Percentiles rank a stretch among this genome's conserved stretches.
Evolutionary conservation across 1,284 basidiomycete genomes (phyloP).

Genomic region (Pseudozyma tsukubaensis): DNA sequence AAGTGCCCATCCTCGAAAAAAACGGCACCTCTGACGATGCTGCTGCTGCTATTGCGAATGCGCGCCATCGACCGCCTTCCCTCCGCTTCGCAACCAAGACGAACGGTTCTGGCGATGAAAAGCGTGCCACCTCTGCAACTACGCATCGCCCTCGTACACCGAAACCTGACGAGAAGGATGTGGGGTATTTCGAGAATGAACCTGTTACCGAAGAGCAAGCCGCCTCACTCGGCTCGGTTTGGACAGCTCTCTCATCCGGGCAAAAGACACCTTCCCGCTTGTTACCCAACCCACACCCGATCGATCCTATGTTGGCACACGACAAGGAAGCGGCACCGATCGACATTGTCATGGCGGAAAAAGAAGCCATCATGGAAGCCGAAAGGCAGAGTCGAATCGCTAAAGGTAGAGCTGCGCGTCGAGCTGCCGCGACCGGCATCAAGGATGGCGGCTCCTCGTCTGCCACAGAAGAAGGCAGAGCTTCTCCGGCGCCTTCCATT

Average conservation of each 20-base stretch:
- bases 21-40: background rate
- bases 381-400: constrained; percentile 40
- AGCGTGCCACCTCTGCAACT: constrained; percentile 6
- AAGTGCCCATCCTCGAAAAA: constrained; percentile 42
- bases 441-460: background rate
- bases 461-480: too few species aligned
- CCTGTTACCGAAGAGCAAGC: constrained; percentile 58
- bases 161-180: constrained; percentile 18
- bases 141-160: constrained; percentile 26
- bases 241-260: constrained; percentile 24
- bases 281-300: constrained; percentile 56
- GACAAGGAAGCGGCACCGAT: constrained; percentile 40
- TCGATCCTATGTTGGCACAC: constrained; percentile 56
- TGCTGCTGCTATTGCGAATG: background rate
- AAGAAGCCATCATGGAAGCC: constrained; percentile 43
- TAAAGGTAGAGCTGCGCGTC: constrained; percentile 27
- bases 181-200: constrained; percentile 12
- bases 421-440: constrained; percentile 15
- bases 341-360: constrained; percentile 33
- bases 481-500: background rate
- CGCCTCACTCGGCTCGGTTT: constrained; percentile 16
- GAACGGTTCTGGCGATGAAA: constrained; percentile 17
- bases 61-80: constrained; percentile 9
- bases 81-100: constrained; percentile 24
- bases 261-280: constrained; percentile 35